Base-by-base conservation (phyloP, 768 basidiomycete species). In the Lentinula boryana region DNA sequence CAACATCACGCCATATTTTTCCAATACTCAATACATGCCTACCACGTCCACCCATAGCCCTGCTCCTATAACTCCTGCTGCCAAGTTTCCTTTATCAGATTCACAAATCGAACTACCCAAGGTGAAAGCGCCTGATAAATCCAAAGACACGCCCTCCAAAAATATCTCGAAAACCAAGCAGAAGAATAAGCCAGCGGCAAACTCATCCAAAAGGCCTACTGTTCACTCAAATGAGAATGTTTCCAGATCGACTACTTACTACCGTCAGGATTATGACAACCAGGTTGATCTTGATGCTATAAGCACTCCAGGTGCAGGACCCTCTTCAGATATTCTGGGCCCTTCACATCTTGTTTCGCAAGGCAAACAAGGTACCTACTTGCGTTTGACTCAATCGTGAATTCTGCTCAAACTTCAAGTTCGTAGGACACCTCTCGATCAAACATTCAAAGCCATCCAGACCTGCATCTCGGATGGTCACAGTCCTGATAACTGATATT, bases 401-500 rank as follows among this genome's bases (percentile, higher is more conserved):
- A 4, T 27, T 1, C 3, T 43, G 3, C 32, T 41, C 31, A 3
- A n/a, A 35, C 2, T 49, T n/a, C 15, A 12, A 23, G 6, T 40
- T 7, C 27, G 5, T 23, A 58, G 53, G 54, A 0, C 52, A 33
- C 13, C 23, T 21, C 32, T 35, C 41, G 8, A 18, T 43, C 16
- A 48, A 54, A n/a, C 43, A 56, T 23, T 35, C 58, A 9, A 49
- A 60, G n/a, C 18, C 60, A 18, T 62, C 60, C 33, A 32, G 58
- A 36, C 58, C 57, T 38, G 16, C 57, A 32, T 51, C 58, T 5
- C 48, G 62, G 46, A 81, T 88, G 73, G 72, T 91, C 8, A 91
- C 88, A 10, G 64, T 91, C 43, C 76, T 90, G 7, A 89, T 90
- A 12, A 79, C 84, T 58, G 89, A 90, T 64, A 63, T 75, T 53